These are phyloP conservation scores for Microdochium paspali DNA, from an alignment of 2,329 filamentous ascomycete genomes.

Conservation along the genomic window DNA sequence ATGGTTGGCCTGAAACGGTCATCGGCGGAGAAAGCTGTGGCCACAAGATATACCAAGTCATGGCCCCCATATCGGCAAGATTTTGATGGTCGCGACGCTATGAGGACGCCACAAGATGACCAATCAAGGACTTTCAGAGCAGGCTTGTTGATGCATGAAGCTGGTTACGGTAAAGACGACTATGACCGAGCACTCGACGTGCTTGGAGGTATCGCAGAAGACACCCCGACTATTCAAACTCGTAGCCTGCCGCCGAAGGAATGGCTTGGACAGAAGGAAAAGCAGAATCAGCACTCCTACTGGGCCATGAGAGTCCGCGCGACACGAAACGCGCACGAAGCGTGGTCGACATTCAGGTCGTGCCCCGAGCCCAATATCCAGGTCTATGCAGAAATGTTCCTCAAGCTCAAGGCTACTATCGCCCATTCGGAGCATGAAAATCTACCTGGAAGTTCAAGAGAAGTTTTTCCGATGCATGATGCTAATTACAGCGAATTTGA, in stretches of 20 bases:
- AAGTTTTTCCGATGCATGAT: constrained; percentile 44
- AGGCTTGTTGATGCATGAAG: constrained; percentile 43
- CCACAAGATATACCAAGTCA: constrained; percentile 35
- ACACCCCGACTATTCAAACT: constrained; percentile 49
- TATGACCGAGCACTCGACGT: constrained; percentile 40
- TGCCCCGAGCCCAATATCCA: constrained; percentile 10
- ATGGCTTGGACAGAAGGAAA: constrained; percentile 16
- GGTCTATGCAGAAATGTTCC: constrained; percentile 52
- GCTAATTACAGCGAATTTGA: constrained; percentile 56
- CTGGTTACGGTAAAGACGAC: constrained; percentile 39
- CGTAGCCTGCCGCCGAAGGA: constrained; percentile 25
- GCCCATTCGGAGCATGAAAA: constrained; percentile 16
- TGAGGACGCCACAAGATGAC: constrained; percentile 38
- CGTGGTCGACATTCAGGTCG: constrained; percentile 32
- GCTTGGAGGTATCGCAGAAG: constrained; percentile 40
- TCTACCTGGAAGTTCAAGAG: constrained; percentile 51
- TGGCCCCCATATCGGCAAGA: constrained; percentile 54
- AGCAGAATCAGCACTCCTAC: constrained; percentile 21
- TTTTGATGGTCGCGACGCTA: constrained; percentile 51
- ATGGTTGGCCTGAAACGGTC: constrained; percentile 45
- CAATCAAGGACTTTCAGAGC: constrained; percentile 43
- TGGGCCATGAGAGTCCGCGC: constrained; percentile 50
- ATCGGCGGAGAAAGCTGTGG: constrained; percentile 35
- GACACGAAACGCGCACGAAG: constrained; percentile 52
- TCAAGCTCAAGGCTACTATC: constrained; percentile 37